These are phyloP conservation scores for Globisporangium canariense DNA, from an alignment of 352 stramenopile species.

Conservation along the genomic window DNA sequence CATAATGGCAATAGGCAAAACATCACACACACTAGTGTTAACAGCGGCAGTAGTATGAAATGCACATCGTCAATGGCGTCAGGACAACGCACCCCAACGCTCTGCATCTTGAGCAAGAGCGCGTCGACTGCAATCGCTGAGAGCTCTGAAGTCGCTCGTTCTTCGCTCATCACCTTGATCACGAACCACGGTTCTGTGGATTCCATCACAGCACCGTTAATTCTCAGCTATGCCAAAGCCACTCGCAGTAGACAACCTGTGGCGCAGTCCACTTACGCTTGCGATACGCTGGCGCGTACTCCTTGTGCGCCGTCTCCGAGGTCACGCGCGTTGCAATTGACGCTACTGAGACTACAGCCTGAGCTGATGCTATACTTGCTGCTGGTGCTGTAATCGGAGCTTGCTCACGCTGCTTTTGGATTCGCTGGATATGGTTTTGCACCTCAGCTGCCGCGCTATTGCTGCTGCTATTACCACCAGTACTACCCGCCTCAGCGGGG, in stretches of 20 bases:
- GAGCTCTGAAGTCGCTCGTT: constrained; percentile 30
- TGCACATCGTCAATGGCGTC: not conserved
- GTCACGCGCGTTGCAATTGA: not conserved
- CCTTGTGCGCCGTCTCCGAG: constrained; percentile 12
- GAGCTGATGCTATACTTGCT: not conserved
- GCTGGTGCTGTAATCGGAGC: not conserved
- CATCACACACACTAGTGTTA: not conserved
- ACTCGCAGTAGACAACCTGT: not conserved
- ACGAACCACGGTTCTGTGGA: constrained; percentile 76
- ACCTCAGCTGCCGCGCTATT: not conserved
- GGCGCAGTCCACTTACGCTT: constrained; percentile 44
- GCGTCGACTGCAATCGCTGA: constrained; percentile 33
- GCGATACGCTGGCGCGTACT: constrained; percentile 49
- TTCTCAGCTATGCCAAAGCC: not conserved
- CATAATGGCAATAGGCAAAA: not conserved
- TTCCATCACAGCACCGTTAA: constrained; percentile 2
- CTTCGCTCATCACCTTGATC: constrained; percentile 44
- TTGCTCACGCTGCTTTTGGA: not conserved
- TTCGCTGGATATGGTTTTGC: not conserved
- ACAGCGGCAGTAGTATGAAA: no score
- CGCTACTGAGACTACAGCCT: not conserved
- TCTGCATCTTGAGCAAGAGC: constrained; percentile 51
- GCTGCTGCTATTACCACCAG: not conserved
- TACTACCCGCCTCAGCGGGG: not conserved
- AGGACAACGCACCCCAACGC: constrained; percentile 35